Percentiles rank a stretch among this genome's conserved stretches.
phyloP scores from a whole-genome alignment of 345 rosid genomes.

The Firmiana major region DNA sequence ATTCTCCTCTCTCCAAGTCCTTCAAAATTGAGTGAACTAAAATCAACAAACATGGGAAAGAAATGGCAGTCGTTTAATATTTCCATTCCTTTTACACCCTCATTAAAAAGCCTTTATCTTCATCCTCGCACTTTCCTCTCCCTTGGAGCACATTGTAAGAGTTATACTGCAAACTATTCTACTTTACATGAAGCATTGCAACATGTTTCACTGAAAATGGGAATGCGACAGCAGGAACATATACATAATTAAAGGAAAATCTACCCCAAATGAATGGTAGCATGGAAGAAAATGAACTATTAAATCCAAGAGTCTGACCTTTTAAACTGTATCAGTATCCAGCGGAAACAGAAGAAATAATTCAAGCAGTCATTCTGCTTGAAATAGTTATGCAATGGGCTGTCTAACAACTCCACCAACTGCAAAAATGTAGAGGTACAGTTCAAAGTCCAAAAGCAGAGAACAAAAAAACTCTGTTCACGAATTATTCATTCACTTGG shows the following conservation, averaged over 20 bases:
- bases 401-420: slow-evolving; percentile 91
- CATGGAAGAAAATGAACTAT: background rate
- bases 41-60: background rate
- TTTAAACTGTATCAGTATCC: slow-evolving; percentile 93
- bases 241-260: slow-evolving; percentile 1
- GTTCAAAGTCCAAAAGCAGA: slow-evolving; percentile 16
- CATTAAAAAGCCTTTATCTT: background rate
- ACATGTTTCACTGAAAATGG: background rate
- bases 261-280: background rate
- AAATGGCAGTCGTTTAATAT: background rate
- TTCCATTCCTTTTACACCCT: background rate
- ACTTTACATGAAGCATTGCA: background rate
- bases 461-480: slow-evolving; percentile 10
- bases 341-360: slow-evolving; percentile 99
- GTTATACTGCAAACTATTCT: background rate
- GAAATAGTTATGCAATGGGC: slow-evolving; percentile 84
- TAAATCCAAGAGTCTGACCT: slow-evolving; percentile 46
- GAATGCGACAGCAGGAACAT: background rate
- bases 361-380: slow-evolving; percentile 95
- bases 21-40: background rate
- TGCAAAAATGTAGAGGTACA: slow-evolving; percentile 36
- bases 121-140: background rate
- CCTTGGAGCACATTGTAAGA: background rate
- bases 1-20: background rate
- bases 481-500: background rate